phyloP scores from a whole-genome alignment of 2,329 filamentous ascomycete species.

The Ophiostoma sp. region DNA sequence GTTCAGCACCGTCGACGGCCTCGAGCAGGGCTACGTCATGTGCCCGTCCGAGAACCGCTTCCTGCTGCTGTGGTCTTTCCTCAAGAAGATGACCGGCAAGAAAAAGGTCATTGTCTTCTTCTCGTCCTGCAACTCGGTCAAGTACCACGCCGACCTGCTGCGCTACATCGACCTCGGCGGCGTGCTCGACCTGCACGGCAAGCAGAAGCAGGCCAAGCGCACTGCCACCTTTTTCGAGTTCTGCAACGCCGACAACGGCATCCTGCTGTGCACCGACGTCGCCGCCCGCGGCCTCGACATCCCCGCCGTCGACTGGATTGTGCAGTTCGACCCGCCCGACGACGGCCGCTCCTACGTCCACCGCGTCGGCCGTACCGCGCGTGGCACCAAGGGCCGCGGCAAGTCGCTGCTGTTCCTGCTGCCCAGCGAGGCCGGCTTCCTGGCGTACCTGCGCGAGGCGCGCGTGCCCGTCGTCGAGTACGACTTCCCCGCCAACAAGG shows the following conservation, averaged over 20 bases:
- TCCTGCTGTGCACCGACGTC: constrained; percentile 92
- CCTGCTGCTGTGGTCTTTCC: constrained; percentile 85
- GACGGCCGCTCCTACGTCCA: constrained; percentile 90
- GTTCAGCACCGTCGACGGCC: constrained; percentile 83
- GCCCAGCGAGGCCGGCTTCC: constrained; percentile 85
- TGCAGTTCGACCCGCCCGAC: constrained; percentile 93
- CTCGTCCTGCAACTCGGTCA: constrained; percentile 85
- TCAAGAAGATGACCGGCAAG: constrained; percentile 87
- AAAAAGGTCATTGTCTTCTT: constrained; percentile 99
- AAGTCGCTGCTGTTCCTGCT: constrained; percentile 89
- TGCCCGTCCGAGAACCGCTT: constrained; percentile 94
- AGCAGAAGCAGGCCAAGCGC: constrained; percentile 93
- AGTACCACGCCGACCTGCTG: constrained; percentile 90
- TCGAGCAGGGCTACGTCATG: constrained; percentile 93
- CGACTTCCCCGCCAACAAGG: constrained; percentile 87
- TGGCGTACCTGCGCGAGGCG: constrained; percentile 84
- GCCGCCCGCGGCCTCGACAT: constrained; percentile 92
- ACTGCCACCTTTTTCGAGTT: constrained; percentile 99
- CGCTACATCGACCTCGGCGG: constrained; percentile 84
- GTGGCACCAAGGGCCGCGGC: constrained; percentile 77
- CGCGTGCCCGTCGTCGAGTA: constrained; percentile 93
- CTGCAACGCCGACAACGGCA: constrained; percentile 67
- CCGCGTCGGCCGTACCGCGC: constrained; percentile 88
- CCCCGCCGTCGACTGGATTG: constrained; percentile 90
- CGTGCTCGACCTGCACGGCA: constrained; percentile 80